Conservation (phyloP, 2,329 filamentous ascomycete genomes). For the Fusarium sp. region DNA sequence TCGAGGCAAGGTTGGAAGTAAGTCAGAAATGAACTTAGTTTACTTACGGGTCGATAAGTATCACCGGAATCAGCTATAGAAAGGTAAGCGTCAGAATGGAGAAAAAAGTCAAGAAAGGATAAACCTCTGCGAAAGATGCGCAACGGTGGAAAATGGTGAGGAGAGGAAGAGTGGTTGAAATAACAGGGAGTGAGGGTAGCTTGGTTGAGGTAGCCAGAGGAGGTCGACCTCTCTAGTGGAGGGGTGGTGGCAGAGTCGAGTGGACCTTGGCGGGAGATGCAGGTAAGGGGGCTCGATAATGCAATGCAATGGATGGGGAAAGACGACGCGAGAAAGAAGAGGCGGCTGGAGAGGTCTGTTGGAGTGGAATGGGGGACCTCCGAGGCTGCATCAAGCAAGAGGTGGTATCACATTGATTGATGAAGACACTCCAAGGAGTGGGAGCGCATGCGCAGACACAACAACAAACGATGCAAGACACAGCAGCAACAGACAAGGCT, state of each 20-base stretch:
- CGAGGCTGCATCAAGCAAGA: slow-evolving; percentile 51
- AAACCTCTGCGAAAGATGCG: slow-evolving; percentile 42
- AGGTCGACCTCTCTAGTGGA: slow-evolving; percentile 47
- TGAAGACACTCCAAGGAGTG: slow-evolving; percentile 49
- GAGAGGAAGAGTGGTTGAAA: slow-evolving; percentile 48
- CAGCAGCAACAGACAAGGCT: slow-evolving; percentile 28
- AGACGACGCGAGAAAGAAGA: slow-evolving; percentile 48
- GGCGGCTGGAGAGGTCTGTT: slow-evolving; percentile 44
- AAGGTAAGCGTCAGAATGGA: slow-evolving; percentile 52
- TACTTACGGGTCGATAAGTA: slow-evolving; percentile 70
- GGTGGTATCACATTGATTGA: slow-evolving; percentile 53
- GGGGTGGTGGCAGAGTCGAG: slow-evolving; percentile 54
- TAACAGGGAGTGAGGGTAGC: slow-evolving; percentile 49
- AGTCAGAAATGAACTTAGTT: slow-evolving; percentile 26
- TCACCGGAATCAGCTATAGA: slow-evolving; percentile 69
- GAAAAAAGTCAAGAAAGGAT: slow-evolving; percentile 38
- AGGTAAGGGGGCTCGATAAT: slow-evolving; percentile 56
- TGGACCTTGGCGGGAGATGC: slow-evolving; percentile 61
- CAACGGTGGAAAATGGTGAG: slow-evolving; percentile 42
- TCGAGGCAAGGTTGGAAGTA: slow-evolving; percentile 15
- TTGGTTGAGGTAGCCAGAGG: slow-evolving; percentile 39
- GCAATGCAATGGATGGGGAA: slow-evolving; percentile 48
- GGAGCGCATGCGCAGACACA: slow-evolving; percentile 38
- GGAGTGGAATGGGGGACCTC: slow-evolving; percentile 48
- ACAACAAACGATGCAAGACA: slow-evolving; percentile 32